Percentiles rank a stretch among this genome's conserved stretches.
Evolutionary conservation across 1,139 yeast genomes (phyloP).

Genomic region (Meyerozyma elateridarum): DNA sequence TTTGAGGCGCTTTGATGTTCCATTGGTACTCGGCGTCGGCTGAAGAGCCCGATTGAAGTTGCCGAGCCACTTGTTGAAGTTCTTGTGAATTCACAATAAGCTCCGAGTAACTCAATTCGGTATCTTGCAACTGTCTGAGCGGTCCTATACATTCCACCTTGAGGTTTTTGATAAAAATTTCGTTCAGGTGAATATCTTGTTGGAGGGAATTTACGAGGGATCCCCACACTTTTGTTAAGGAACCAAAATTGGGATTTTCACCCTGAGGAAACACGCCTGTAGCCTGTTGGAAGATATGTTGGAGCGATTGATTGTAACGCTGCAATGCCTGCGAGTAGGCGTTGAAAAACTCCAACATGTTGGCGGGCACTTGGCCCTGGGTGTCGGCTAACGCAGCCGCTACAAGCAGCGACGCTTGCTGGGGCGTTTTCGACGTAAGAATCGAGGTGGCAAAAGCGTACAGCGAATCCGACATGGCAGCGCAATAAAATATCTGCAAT

Average conservation of each 20-base stretch:
- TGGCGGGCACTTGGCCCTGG: conserved; percentile 3
- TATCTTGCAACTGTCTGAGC: conserved; percentile 46
- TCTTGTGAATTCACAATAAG: conserved; percentile 39
- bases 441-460: conserved; percentile 35
- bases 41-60: conserved; percentile 12
- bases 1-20: conserved; percentile 75
- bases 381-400: conserved; percentile 1
- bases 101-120: conserved; percentile 48
- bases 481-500: background rate
- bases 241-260: conserved; percentile 41
- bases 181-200: conserved; percentile 50
- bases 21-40: conserved; percentile 43
- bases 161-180: conserved; percentile 46
- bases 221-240: conserved; percentile 54
- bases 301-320: conserved; percentile 12
- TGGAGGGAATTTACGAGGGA: conserved; percentile 49
- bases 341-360: conserved; percentile 14
- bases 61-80: conserved; percentile 30
- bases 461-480: conserved; percentile 18
- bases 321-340: conserved; percentile 12
- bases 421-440: conserved; percentile 40
- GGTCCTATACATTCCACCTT: conserved; percentile 56
- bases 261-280: background rate
- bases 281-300: conserved; percentile 11
- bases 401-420: conserved; percentile 34